Evolutionary conservation across 2,329 filamentous ascomycete species (phyloP), one percentile per base, ranked within the genome.

Genomic region (Pyrenophora teres): DNA sequence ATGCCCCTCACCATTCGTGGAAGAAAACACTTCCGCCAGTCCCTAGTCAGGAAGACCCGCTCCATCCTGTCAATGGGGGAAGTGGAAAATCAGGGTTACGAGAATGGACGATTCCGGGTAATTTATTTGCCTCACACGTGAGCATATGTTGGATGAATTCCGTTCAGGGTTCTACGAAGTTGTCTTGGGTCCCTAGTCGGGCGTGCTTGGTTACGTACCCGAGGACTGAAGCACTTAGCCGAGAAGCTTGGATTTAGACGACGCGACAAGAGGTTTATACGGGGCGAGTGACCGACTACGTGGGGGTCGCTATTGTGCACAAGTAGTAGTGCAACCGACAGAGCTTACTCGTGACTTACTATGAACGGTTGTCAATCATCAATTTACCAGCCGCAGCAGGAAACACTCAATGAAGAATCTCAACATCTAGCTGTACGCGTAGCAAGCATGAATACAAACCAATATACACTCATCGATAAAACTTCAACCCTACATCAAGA

Each of bases 221-320:
- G 27, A 30, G 27, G 10, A 9, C 10, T 30, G 10, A 30, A 30
- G 27, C 27, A 30, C 27, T 35, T 52, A 50, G 50, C 50, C 53
- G 53, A 52, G 40, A 59, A 61, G 56, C 56, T 61, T 61, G 53
- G 32, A 35, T 35, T 52, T 15, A 21, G 35, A 61, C 50, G 30
- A 50, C 52, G 21, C 41, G 42, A 43, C 30, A 44, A 32, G 10
- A 31, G 23, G 19, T 31, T 31, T 15, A 15, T 43, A 40, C 16
- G 33, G 15, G 10, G 13, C 16, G 12, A 35, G 19, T 21, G 30
- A 18, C 36, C 36, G 16, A 46, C 27, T 8, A 46, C 27, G 27
- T 30, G 27, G 27, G 27, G 27, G 27, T 30, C 10, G 4, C 6
- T 27, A 6, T 27, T 13, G 27, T 30, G 27, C 27, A 30, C 1